Base-by-base conservation (phyloP, 768 basidiomycete species). In the Trametes gibbosa region DNA sequence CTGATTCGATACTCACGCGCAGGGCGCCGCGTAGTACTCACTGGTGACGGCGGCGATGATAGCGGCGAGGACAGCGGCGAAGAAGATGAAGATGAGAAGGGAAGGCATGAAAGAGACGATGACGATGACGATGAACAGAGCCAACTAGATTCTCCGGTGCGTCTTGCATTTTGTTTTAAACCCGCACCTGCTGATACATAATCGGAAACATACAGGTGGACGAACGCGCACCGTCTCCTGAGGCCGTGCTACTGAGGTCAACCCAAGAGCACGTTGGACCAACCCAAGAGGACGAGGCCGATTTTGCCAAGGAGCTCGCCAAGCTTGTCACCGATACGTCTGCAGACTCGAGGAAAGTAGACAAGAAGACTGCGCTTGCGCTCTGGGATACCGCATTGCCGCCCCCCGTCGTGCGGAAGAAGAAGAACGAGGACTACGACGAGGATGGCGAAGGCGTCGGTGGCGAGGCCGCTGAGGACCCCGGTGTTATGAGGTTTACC, bases 291-390 rank as follows among this genome's bases (percentile, higher is more conserved):
- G 93, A 90, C 19, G 91, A 96, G 47, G 90, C 86, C 2, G 96
- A 95, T 34, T 99, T 99, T 68, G 91, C 89, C 9, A 93, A 93
- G 70, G 97, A 98, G 70, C 82, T 99, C 19, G 94, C 96, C 2
- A 98, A 91, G 75, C 86, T 99, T 76, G 86, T 98, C 48, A 93
- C 91, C 0, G 93, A 96, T 65, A 87, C 84, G 16, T 90, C 92
- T 17, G 74, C 82, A 0, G 93, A 97, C 64, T 83, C 88, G 3
- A 79, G 92, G 64, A 92, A 89, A 68, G 85, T 94, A 21, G 95
- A 97, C 69, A 89, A 91, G 74, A 92, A 89, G 73, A 87, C 90
- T 1, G 92, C 90, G 0, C 80, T 87, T 19, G 88, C 88, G 0
- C 81, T 95, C 59, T 96, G 93, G 88, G 95, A 98, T 68, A 88